These are phyloP conservation scores for Oryza punctata DNA, from an alignment of 176 grass and related monocot species.

Conservation along the genomic window DNA sequence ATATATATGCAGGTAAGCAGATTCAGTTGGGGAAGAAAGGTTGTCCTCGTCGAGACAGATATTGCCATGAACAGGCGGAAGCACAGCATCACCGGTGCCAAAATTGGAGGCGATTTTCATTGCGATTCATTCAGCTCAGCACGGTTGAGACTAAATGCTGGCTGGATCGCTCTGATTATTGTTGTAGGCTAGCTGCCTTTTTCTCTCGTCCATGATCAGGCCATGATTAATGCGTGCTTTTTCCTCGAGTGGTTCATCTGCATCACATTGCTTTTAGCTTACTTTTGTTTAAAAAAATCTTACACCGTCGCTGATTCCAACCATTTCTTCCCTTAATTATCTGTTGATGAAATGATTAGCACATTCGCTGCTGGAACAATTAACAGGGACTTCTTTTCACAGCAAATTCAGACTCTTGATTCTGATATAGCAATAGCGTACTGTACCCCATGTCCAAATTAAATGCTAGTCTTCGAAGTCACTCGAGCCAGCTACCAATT, in stretches of 20 bases:
- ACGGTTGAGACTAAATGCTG: constrained; percentile 6
- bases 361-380: background rate
- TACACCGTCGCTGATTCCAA: background rate
- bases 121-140: constrained; percentile 11
- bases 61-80: background rate
- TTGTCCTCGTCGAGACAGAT: background rate
- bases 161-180: background rate
- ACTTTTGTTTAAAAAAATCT: constrained; percentile 34
- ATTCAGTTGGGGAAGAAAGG: background rate
- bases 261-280: constrained; percentile 41
- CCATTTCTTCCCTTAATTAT: background rate
- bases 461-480: background rate
- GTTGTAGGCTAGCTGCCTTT: background rate
- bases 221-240: constrained; percentile 24
- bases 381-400: background rate
- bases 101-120: background rate
- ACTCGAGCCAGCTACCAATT: background rate
- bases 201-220: constrained; percentile 12
- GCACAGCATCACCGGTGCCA: background rate
- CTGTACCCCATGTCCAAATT: background rate
- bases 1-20: background rate
- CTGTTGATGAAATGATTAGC: background rate
- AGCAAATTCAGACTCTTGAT: background rate
- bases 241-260: constrained; percentile 48
- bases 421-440: background rate